Evolutionary conservation across 129 eudicot genomes (phyloP).

Genomic region (Calendula officinalis): DNA sequence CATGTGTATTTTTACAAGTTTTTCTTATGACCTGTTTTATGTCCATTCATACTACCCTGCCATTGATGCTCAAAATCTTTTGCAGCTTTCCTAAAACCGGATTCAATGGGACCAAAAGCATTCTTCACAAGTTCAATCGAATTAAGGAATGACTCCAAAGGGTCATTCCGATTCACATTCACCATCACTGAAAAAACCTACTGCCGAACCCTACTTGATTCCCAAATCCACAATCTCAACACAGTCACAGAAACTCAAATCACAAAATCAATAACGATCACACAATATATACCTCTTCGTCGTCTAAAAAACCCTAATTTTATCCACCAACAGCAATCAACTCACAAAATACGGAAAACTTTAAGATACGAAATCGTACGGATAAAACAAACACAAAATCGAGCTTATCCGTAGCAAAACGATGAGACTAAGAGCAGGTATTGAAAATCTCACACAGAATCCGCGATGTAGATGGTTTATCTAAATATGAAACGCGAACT

Average conservation of each 20-base stretch:
- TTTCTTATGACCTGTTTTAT: conserved; percentile 34
- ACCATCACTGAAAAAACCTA: conserved; percentile 50
- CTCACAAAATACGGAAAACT: neutral
- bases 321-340: neutral
- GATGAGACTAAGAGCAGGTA: conserved; percentile 27
- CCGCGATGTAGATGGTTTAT: conserved; percentile 11
- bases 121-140: conserved; percentile 60
- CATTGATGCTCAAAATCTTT: conserved; percentile 67
- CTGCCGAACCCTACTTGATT: conserved; percentile 23
- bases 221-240: conserved; percentile 15
- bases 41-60: conserved; percentile 44
- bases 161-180: conserved; percentile 61
- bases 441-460: conserved; percentile 23
- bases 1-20: conserved; percentile 9
- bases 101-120: conserved; percentile 71
- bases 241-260: conserved; percentile 4
- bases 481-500: conserved; percentile 7
- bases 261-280: conserved; percentile 10
- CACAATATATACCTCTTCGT: neutral
- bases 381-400: conserved; percentile 23
- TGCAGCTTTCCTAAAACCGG: conserved; percentile 52
- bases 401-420: conserved; percentile 13
- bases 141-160: conserved; percentile 55
- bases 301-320: conserved; percentile 20
- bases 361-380: conserved; percentile 9